Base-by-base conservation (phyloP, 2,329 filamentous ascomycete species). In the Xylariaceae sp. region DNA sequence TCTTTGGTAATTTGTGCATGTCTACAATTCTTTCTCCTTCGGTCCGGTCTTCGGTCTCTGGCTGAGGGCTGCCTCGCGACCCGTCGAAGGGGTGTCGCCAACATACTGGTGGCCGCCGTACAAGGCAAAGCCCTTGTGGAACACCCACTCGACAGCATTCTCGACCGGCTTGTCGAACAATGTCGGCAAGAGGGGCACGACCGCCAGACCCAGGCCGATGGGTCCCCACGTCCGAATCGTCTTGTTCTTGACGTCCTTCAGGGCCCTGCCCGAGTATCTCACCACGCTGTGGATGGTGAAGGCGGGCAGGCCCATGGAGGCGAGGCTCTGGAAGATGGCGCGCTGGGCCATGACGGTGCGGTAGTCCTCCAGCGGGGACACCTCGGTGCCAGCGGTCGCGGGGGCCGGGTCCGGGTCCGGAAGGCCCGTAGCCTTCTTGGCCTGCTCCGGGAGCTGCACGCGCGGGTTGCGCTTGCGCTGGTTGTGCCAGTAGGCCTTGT, bases 211-310 rank as follows among this genome's bases (percentile, higher is more conserved):
- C 49, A 94, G 74, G 2, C 92, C 92, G 39, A 98, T 94, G 0
- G 92, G 92, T 0, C 75, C 83, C 82, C 84, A 98, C 0, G 86
- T 92, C 47, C 90, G 69, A 16, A 96, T 38, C 4, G 65, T 75
- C 38, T 71, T 67, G 53, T 83, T 94, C 68, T 92, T 90, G 14
- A 70, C 68, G 48, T 84, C 70, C 64, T 90, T 94, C 66, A 98
- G 59, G n/a, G 87, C 87, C 24, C 70, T 70, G 1, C 92, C 88
- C 1, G 85, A 89, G 55, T 98, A 95, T 40, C 79, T 76, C 32
- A 98, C 92, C 5, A 96, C 82, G 41, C 81, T 88, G 60, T 95
- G 90, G 37, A 96, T 94, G 0, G 88, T 94, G 42, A 95, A 86
- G 0, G 89, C 90, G 0, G 90, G 92, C 45, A 96, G 60, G 2